Conservation (phyloP, 2,329 filamentous ascomycete species). For the Fusarium sarcochroum region DNA sequence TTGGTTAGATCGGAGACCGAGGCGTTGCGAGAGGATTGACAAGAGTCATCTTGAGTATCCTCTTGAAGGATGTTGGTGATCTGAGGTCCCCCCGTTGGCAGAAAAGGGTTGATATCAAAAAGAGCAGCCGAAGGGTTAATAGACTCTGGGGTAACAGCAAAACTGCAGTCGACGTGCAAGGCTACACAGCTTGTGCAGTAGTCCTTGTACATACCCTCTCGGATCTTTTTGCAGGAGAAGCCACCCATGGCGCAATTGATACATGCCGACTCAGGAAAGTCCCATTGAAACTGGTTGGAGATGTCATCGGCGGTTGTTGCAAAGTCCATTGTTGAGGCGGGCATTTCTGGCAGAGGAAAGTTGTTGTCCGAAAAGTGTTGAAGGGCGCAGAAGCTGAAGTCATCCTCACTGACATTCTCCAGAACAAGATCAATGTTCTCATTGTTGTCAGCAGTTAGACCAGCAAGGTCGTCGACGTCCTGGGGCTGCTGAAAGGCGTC, state of each 20-base stretch:
- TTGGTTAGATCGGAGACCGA: constrained; percentile 50
- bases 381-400: constrained; percentile 71
- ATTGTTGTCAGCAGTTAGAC: constrained; percentile 52
- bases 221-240: constrained; percentile 72
- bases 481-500: constrained; percentile 54
- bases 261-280: constrained; percentile 65
- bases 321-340: constrained; percentile 51
- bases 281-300: constrained; percentile 52
- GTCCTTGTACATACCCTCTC: constrained; percentile 71
- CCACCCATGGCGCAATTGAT: constrained; percentile 65
- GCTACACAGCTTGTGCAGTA: constrained; percentile 75
- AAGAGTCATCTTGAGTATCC: constrained; percentile 45
- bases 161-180: constrained; percentile 70
- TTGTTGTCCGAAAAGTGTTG: constrained; percentile 67
- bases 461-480: constrained; percentile 52
- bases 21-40: constrained; percentile 44
- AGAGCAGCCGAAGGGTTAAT: constrained; percentile 52
- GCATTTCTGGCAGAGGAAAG: constrained; percentile 50
- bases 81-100: constrained; percentile 61
- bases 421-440: constrained; percentile 67
- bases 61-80: constrained; percentile 54
- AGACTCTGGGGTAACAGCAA: constrained; percentile 58
- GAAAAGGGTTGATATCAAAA: constrained; percentile 64
- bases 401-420: constrained; percentile 69
- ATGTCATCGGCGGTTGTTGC: constrained; percentile 34